Conservation (phyloP, 345 rosid genomes). For the Turnera subulata region DNA sequence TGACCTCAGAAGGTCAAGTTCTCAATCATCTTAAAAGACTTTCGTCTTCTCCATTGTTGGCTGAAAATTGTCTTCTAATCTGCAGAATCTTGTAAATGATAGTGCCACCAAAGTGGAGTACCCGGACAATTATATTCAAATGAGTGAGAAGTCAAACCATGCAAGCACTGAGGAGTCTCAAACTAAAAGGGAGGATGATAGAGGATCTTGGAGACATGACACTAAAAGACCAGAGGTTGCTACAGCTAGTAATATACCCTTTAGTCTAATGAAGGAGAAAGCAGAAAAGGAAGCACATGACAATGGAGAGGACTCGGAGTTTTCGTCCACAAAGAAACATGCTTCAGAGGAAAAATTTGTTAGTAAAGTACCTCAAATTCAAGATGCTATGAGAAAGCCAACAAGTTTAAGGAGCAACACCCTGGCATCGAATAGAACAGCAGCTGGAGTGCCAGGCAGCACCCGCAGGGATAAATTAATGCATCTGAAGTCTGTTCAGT, state of each 20-base stretch:
- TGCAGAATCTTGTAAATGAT: conserved; percentile 15
- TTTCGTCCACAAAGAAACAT: conserved; percentile 28
- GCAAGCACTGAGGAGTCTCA: conserved; percentile 15
- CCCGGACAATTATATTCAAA: conserved; percentile 17
- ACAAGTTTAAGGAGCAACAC: conserved; percentile 52
- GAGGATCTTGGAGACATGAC: conserved; percentile 26
- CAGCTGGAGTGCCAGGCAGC: conserved; percentile 41
- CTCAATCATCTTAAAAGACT: conserved; percentile 18
- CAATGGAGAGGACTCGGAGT: conserved; percentile 24
- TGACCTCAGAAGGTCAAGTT: conserved; percentile 18
- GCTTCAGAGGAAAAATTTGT: conserved; percentile 32
- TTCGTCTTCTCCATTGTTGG: conserved; percentile 17
- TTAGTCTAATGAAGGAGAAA: conserved; percentile 23
- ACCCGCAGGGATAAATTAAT: conserved; percentile 40
- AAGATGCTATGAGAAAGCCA: conserved; percentile 43
- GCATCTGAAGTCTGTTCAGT: conserved; percentile 52
- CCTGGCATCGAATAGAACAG: conserved; percentile 38
- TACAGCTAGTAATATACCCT: conserved; percentile 16
- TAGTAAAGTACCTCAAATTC: conserved; percentile 35
- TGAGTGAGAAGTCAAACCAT: conserved; percentile 16
- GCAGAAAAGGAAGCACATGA: conserved; percentile 37
- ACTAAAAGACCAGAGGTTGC: conserved; percentile 18
- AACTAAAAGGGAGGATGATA: conserved; percentile 15
- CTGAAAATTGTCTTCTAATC: conserved; percentile 17
- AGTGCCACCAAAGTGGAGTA: conserved; percentile 12